A percentile compares a stretch with the other conserved stretches of the same genome.
Conservation (phyloP, 306 rosid species). For the Pyrus communis region DNA sequence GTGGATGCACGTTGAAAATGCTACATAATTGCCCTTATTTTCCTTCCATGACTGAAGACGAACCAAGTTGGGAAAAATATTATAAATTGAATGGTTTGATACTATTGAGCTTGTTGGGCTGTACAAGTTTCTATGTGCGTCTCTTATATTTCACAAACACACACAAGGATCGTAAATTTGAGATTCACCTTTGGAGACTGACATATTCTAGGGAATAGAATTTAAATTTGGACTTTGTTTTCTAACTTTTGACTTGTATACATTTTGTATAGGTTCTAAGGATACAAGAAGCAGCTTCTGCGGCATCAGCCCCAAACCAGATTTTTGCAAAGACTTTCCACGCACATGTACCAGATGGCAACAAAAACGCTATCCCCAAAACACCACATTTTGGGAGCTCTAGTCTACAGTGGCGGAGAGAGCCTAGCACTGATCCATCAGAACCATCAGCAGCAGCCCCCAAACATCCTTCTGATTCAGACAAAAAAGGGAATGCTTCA, state of each 20-base stretch:
- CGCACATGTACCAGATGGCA: not conserved
- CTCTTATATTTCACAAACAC: not conserved
- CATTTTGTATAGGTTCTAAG: constrained; percentile 11
- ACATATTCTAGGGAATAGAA: not conserved
- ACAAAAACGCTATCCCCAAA: not conserved
- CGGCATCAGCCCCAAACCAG: constrained; percentile 12
- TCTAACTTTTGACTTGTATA: not conserved
- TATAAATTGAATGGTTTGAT: not conserved
- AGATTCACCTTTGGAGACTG: not conserved
- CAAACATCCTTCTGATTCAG: not conserved
- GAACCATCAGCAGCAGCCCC: not conserved
- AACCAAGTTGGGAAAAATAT: not conserved
- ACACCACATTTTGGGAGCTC: not conserved
- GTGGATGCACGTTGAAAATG: not conserved
- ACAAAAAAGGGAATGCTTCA: not conserved
- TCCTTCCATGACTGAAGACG: not conserved
- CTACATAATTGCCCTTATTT: not conserved
- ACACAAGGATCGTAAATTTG: not conserved
- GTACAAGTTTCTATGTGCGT: not conserved
- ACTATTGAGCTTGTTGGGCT: not conserved
- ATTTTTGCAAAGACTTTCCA: not conserved
- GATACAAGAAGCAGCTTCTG: not conserved
- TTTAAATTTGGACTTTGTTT: too few relatives aligned
- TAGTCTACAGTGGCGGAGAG: constrained; percentile 15
- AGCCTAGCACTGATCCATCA: not conserved